Evolutionary conservation across 2,329 filamentous ascomycete genomes (phyloP).

Genomic region (Hypocreales sp.): DNA sequence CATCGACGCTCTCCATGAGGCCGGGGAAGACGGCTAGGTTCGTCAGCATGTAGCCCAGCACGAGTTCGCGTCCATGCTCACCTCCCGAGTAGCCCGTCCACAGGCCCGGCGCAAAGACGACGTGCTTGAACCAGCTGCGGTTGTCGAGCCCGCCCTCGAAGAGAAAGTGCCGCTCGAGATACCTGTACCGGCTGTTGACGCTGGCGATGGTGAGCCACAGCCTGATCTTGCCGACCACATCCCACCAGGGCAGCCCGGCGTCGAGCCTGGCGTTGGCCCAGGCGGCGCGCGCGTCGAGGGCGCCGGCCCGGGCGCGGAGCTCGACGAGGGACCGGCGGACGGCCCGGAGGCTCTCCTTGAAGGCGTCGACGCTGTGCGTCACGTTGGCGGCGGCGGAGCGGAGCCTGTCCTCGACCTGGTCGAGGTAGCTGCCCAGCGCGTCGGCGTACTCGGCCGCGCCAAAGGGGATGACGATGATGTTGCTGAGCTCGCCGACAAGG

Average conservation of each 20-base stretch:
- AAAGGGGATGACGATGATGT: conserved; percentile 47
- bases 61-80: conserved; percentile 17
- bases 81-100: conserved; percentile 85
- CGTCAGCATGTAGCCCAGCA: conserved; percentile 4
- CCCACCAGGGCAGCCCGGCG: conserved; percentile 61
- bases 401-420: conserved; percentile 33
- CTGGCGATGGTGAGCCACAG: conserved; percentile 47
- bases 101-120: conserved; percentile 79
- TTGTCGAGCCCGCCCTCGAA: conserved; percentile 63
- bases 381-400: conserved; percentile 11
- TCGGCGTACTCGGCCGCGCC: conserved; percentile 49
- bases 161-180: conserved; percentile 66
- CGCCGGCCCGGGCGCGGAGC: conserved; percentile 22
- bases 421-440: conserved; percentile 35
- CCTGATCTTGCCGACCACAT: conserved; percentile 50
- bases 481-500: conserved; percentile 43
- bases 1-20: conserved; percentile 45
- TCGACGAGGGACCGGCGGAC: conserved; percentile 21
- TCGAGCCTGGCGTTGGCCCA: conserved; percentile 25
- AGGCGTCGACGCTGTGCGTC: conserved; percentile 20
- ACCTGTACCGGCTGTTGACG: conserved; percentile 72
- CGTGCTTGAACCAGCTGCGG: conserved; percentile 82
- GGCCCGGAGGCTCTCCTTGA: conserved; percentile 21
- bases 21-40: conserved; percentile 43
- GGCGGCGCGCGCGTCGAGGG: conserved; percentile 29